Evolutionary conservation across 2,329 filamentous ascomycete genomes (phyloP), one percentile per base, ranked within the genome.

Genomic region (Epichloe festucae): DNA sequence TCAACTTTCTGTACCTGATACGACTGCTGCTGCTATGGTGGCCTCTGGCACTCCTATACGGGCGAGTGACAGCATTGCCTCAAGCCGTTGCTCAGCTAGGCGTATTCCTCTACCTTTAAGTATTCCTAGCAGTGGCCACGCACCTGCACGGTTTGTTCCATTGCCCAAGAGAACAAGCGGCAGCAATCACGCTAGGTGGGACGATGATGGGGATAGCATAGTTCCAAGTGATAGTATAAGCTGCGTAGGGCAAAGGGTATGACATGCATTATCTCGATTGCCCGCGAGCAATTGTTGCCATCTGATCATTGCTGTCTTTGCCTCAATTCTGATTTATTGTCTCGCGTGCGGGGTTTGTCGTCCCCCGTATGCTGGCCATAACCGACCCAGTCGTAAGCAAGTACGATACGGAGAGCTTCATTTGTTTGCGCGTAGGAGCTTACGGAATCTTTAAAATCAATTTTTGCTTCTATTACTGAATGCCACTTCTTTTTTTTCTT

Each of bases 161-260:
- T 60, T 73, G 23, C 71, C 74, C 1, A 59, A 60, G 21, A 75
- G 73, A 51, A 63, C 63, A 3, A 62, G 65, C 4, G 71, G 72
- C 11, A 70, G 66, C 52, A 70, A 70, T 48, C 63, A 69, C 39
- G 66, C 65, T 8, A 61, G 64, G 41, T 70, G 68, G 63, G 71
- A 75, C 10, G 72, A 75, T 40, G 76, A 79, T 56, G 64, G 66
- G 49, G 72, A 69, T 47, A 81, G 76, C 57, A 67, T 83, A 38
- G 77, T 73, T 43, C 79, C 79, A 2, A 76, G 73, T 58, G 79
- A 83, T 60, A 82, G 79, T 59, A 79, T 83, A 52, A 81, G 78
- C 61, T 78, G 76, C 57, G 71, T 81, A n/a, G 79, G 77, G 21
- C 23, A 11, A 15, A 46, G 21, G 6, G 43, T 23, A 34, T 11